Conservation (phyloP, 331 rosid species). For the Quercus phellos region DNA sequence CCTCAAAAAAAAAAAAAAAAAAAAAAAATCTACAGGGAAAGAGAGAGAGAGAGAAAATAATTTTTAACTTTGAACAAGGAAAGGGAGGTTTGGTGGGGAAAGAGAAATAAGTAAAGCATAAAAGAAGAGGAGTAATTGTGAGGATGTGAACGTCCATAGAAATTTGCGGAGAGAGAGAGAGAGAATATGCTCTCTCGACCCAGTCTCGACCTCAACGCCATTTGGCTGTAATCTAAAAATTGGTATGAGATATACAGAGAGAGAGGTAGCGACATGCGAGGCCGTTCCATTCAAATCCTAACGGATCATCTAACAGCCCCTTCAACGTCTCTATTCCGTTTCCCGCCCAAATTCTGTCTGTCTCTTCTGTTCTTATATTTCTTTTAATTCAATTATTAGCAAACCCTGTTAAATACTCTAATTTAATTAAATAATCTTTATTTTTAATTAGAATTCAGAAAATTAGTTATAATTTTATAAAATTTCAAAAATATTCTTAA, state of each 20-base stretch:
- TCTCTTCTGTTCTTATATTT: neutral
- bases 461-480: too few species aligned
- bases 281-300: conserved; percentile 10
- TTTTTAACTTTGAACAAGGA: conserved; percentile 25
- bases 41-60: too few species aligned
- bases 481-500: too few species aligned
- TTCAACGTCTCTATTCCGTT: neutral
- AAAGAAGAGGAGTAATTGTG: conserved; percentile 17
- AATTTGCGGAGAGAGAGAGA: conserved; percentile 22
- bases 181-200: conserved; percentile 33
- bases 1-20: neutral
- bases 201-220: conserved; percentile 25
- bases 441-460: too few species aligned
- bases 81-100: conserved; percentile 9
- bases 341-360: neutral
- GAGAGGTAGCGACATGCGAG: conserved; percentile 20
- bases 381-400: too few species aligned
- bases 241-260: neutral
- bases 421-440: too few species aligned
- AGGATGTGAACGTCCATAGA: conserved; percentile 19
- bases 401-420: too few species aligned
- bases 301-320: neutral
- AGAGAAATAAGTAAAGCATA: conserved; percentile 17
- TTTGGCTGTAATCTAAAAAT: neutral
- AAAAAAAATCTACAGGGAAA: neutral